Base-by-base conservation (phyloP, 768 basidiomycete species). In the Neoboletus magnificus region DNA sequence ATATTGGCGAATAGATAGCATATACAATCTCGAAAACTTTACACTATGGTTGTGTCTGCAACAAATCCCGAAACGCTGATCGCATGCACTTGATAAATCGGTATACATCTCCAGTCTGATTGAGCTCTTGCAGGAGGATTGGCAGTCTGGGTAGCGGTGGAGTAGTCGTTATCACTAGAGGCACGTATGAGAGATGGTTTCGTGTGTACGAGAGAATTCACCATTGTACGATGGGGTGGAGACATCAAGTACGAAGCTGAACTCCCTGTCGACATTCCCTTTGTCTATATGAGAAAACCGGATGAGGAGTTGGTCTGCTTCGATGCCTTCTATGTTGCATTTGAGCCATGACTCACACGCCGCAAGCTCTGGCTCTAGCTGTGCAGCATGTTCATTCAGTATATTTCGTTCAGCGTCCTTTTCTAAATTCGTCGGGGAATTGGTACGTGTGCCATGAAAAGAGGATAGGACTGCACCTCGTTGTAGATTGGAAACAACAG, bases 281-380 rank as follows among this genome's bases (percentile, higher is more conserved):
- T 78, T 74, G 63, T 92, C 87, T 36, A 93, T 65, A 53, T 82
- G 73, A 11, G 79, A 79, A 69, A 93, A 93, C 5, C 85, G 83
- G 52, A 94, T 74, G 44, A 93, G 78, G 20, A 94, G 77, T 45
- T 83, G 79, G 66, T 89, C 86, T 35, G 76, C 77, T 62, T 84
- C 84, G 40, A 94, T 80, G 37, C 91, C 91, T 69, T 94, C 91
- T n/a, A 94, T 79, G 16, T 77, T 71, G 66, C 84, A 88, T 16
- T 79, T 79, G 32, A 91, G 72, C 33, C 75, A 71, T 8, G 76
- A 75, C 73, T 90, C 84, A 59, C 81, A 81, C 15, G 72, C 77
- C 3, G 73, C 69, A 25, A 89, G 71, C 60, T 91, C 87, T 2
- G 82, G 81, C 2, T 74, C 69, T 13, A 82, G 69, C 32, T 73